These are phyloP conservation scores for Sordaria brevicollis DNA, from an alignment of 495 filamentous ascomycete genomes.

Conservation along the genomic window DNA sequence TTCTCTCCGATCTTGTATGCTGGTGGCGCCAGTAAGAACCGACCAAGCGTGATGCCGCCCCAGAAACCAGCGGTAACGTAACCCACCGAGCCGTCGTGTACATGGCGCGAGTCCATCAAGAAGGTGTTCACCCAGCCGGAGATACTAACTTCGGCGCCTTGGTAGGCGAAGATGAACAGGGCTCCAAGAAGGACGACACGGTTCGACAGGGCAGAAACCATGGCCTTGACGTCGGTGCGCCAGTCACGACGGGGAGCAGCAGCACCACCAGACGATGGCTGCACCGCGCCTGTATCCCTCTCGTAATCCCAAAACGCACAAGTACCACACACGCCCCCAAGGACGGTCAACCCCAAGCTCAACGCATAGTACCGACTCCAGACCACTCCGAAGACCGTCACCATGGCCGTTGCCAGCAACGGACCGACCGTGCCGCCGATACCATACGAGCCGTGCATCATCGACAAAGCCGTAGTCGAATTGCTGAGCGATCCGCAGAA, in stretches of 20 bases:
- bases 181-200: slow-evolving; percentile 57
- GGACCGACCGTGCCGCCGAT: slow-evolving; percentile 61
- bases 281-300: slow-evolving; percentile 18
- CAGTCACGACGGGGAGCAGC: neutral
- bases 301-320: slow-evolving; percentile 53
- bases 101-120: slow-evolving; percentile 57
- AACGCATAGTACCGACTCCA: slow-evolving; percentile 58
- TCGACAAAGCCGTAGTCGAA: slow-evolving; percentile 50
- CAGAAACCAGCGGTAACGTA: slow-evolving; percentile 81
- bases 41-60: slow-evolving; percentile 66
- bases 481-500: slow-evolving; percentile 62
- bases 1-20: slow-evolving; percentile 61
- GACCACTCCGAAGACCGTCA: slow-evolving; percentile 27
- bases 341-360: slow-evolving; percentile 35
- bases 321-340: slow-evolving; percentile 37
- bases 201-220: slow-evolving; percentile 39
- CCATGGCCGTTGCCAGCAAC: slow-evolving; percentile 58
- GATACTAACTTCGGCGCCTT: slow-evolving; percentile 67
- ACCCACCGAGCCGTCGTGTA: slow-evolving; percentile 55
- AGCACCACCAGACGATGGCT: neutral
- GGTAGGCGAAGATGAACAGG: slow-evolving; percentile 72
- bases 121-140: slow-evolving; percentile 79
- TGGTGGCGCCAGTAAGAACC: slow-evolving; percentile 54
- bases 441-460: slow-evolving; percentile 61
- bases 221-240: slow-evolving; percentile 12